Conservation (phyloP, 106 monocot species). For the Ottelia alismoides region DNA sequence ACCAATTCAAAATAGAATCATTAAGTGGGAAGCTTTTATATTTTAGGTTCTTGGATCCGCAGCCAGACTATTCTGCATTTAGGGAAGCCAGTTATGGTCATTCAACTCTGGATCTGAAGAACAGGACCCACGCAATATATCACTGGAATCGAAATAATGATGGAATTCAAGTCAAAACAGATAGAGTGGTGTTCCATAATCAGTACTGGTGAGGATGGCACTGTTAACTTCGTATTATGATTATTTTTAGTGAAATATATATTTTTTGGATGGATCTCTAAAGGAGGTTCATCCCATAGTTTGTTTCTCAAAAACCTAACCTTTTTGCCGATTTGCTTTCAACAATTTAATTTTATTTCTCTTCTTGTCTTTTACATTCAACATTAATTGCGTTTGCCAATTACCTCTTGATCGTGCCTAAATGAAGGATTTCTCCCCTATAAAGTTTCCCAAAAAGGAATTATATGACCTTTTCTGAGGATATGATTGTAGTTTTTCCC, state of each 20-base stretch:
- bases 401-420: too few species aligned
- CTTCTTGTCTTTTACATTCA: not conserved
- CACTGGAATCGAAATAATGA: conserved; percentile 95
- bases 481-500: too few species aligned
- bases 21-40: too few species aligned
- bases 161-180: conserved; percentile 43
- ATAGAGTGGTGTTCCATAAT: conserved; percentile 63
- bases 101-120: conserved; percentile 72
- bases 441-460: too few species aligned
- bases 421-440: too few species aligned
- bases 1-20: too few species aligned
- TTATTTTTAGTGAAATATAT: not conserved
- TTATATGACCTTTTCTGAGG: too few species aligned
- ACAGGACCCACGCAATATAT: conserved; percentile 91
- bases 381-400: too few species aligned
- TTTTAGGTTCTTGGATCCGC: conserved; percentile 53
- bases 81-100: conserved; percentile 98
- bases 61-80: conserved; percentile 94
- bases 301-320: too few species aligned
- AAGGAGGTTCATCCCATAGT: not conserved
- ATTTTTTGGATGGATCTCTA: too few species aligned
- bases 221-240: not conserved
- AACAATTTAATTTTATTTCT: not conserved
- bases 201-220: conserved; percentile 72
- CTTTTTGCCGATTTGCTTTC: too few species aligned